Evolutionary conservation across 345 rosid species (phyloP).

Genomic region (Citropsis articulata): DNA sequence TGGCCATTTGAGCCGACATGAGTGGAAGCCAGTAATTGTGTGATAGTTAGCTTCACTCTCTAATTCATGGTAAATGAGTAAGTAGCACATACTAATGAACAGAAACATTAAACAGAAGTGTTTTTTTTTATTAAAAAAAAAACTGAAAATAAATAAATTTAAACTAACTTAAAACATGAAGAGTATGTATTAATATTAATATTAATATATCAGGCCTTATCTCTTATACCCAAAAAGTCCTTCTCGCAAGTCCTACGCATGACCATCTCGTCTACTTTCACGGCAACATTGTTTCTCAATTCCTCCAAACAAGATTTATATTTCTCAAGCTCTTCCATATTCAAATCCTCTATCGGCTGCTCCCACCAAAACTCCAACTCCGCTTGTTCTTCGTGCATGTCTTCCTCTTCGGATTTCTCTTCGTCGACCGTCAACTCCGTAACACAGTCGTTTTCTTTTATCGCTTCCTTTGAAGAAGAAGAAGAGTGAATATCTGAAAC

Average conservation of each 20-base stretch:
- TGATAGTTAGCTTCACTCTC: no score
- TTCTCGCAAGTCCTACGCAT: background rate
- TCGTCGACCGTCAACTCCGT: background rate
- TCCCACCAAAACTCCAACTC: constrained; percentile 10
- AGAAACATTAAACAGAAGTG: no score
- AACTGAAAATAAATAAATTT: no score
- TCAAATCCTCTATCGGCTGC: constrained; percentile 2
- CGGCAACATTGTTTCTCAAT: background rate
- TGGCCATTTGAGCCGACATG: no score
- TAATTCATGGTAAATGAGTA: no score
- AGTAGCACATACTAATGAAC: no score
- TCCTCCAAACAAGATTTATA: background rate
- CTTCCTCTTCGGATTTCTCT: background rate
- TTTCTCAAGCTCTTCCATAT: background rate
- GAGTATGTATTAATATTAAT: no score
- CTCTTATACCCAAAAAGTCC: background rate
- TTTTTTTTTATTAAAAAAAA: no score
- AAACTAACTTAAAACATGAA: background rate
- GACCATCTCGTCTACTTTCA: background rate
- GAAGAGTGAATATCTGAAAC: background rate
- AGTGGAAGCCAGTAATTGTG: no score
- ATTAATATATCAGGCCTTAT: rapidly evolving
- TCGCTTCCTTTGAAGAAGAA: background rate
- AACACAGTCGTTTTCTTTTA: background rate
- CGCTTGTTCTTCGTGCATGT: background rate